Evolutionary conservation across 2,329 filamentous ascomycete species (phyloP).

Genomic region (Blastomyces silverae): DNA sequence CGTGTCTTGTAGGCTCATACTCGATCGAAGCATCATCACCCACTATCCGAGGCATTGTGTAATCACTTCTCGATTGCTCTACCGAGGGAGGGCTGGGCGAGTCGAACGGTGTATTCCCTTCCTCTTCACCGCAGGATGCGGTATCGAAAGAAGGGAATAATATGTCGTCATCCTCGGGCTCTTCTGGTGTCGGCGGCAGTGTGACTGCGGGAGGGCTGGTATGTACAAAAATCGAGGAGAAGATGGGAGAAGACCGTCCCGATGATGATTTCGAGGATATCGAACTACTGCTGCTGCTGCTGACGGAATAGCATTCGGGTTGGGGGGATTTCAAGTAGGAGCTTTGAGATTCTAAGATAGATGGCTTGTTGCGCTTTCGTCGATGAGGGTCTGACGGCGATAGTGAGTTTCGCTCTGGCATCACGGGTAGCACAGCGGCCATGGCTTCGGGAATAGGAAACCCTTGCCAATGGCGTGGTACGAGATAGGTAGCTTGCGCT

Average conservation of each 20-base stretch:
- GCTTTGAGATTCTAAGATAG: slow-evolving; percentile 21
- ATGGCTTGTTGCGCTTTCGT: slow-evolving; percentile 9
- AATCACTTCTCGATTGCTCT: slow-evolving; percentile 3
- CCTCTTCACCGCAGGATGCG: slow-evolving; percentile 22
- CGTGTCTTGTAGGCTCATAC: slow-evolving; percentile 71
- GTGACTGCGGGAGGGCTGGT: slow-evolving; percentile 33
- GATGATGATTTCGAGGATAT: slow-evolving; percentile 34
- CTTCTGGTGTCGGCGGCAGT: slow-evolving; percentile 25
- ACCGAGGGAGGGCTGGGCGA: slow-evolving; percentile 16
- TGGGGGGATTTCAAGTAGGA: slow-evolving; percentile 18
- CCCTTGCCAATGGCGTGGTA: neutral
- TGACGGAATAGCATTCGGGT: neutral
- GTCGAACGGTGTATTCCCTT: slow-evolving; percentile 19
- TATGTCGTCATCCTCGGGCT: slow-evolving; percentile 32
- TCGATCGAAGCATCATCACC: slow-evolving; percentile 72
- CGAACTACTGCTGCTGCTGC: slow-evolving; percentile 21
- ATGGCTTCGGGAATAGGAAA: slow-evolving; percentile 22
- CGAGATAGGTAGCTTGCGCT: neutral
- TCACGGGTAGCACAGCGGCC: slow-evolving; percentile 33
- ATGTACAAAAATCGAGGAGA: slow-evolving; percentile 28
- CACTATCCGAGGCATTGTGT: slow-evolving; percentile 2
- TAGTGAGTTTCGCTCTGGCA: slow-evolving; percentile 29
- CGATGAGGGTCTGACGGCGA: slow-evolving; percentile 31
- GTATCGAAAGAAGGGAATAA: slow-evolving; percentile 43
- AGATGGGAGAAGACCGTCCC: slow-evolving; percentile 34